Evolutionary conservation across 768 basidiomycete genomes (phyloP), one percentile per base, ranked within the genome.

Genomic region (Amanita rimosa): DNA sequence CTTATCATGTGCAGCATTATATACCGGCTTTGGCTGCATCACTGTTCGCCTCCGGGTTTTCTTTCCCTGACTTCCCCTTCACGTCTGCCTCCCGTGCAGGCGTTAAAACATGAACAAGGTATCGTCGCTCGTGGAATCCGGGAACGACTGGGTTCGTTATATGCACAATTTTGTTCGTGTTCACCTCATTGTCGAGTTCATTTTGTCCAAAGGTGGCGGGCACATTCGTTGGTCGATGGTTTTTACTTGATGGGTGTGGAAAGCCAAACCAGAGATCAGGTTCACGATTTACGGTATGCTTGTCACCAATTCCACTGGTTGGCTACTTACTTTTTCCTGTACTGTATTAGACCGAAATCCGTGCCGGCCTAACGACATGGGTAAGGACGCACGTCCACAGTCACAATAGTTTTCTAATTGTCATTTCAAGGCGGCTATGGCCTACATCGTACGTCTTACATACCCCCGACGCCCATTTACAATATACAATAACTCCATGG

Each of bases 281-380:
- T 9, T 80, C 83, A 13, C 68, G 75, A 51, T 86, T 85, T 56
- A 71, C 73, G 54, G 74, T 77, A 43, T 44, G 64, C 58, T 21
- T 27, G 14, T 26, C 33, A 26, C 8, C 16, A 34, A 44, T 31
- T 8, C 46, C 11, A 31, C 14, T 9, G 1, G 2, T 31, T 31
- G 4, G n/a, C 13, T 31, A n/a, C n/a, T 31, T 13, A 7, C 31
- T 31, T 4, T 13, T 31, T n/a, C n/a, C n/a, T n/a, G n/a, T n/a
- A n/a, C 37, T 31, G 5, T 40, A 13, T 26, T 59, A 86, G 82
- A 85, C 82, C 26, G 85, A 88, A 64, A 67, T 88, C 49, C 83
- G 85, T 49, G 85, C 85, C 17, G 85, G 85, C 29, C 17, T 88
- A 33, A 88, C 85, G 49, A 88, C 85, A 66, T 88, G 84, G 84